phyloP scores from a whole-genome alignment of 495 filamentous ascomycete species.

The Penicillium arizonense region DNA sequence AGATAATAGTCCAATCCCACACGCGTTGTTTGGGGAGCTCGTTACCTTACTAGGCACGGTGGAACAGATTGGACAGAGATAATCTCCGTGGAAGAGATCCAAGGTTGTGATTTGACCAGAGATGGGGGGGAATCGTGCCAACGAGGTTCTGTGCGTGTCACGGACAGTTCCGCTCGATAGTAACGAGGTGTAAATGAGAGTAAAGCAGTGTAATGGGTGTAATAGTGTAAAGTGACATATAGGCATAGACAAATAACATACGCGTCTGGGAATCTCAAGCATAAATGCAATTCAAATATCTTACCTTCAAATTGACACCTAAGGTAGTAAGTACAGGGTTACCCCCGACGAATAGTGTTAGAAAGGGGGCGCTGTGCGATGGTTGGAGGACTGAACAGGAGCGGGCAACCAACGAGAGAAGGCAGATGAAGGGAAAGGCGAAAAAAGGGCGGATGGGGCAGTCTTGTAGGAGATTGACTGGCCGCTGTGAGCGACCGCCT shows the following conservation, averaged over 20 bases:
- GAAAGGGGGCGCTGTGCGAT: slow-evolving; percentile 27
- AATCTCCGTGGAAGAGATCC: slow-evolving; percentile 21
- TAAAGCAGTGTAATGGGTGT: background rate
- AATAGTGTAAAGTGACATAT: too few relatives aligned
- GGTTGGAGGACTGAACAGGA: slow-evolving; percentile 29
- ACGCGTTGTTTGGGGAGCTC: slow-evolving; percentile 26
- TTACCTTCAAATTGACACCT: slow-evolving; percentile 6
- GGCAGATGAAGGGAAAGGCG: slow-evolving; percentile 42
- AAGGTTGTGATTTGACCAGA: slow-evolving; percentile 30
- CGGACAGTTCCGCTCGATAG: slow-evolving; percentile 27
- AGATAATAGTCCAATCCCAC: background rate
- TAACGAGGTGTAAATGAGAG: background rate
- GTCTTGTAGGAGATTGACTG: slow-evolving; percentile 37
- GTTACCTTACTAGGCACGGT: slow-evolving; percentile 14
- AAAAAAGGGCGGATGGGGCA: slow-evolving; percentile 49
- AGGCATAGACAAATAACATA: too few relatives aligned
- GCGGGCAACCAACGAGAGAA: slow-evolving; percentile 48
- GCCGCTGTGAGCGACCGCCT: slow-evolving; percentile 2
- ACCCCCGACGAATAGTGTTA: slow-evolving; percentile 7
- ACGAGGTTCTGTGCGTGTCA: slow-evolving; percentile 32
- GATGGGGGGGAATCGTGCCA: slow-evolving; percentile 27
- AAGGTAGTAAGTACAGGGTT: slow-evolving; percentile 6
- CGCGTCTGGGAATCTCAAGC: too few relatives aligned
- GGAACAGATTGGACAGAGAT: slow-evolving; percentile 8
- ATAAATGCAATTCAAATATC: background rate